These are phyloP conservation scores for Psilocybe subaeruginosa DNA, from an alignment of 768 basidiomycete species.

Conservation along the genomic window DNA sequence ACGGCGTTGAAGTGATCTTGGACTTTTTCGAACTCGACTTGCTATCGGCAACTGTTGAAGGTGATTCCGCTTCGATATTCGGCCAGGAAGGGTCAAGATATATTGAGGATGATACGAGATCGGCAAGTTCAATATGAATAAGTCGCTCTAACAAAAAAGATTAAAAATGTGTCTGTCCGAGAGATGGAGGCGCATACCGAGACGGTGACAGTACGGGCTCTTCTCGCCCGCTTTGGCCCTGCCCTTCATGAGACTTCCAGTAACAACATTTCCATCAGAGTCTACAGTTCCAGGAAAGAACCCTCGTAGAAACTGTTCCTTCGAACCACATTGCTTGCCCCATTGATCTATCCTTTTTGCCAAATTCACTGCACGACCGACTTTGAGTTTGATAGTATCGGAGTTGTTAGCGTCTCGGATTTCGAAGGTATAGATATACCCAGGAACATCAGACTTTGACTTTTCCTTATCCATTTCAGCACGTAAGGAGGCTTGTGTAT, in stretches of 20 bases:
- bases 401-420: slow-evolving; percentile 46
- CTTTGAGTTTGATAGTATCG: slow-evolving; percentile 67
- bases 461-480: slow-evolving; percentile 51
- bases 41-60: slow-evolving; percentile 23
- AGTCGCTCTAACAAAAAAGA: slow-evolving; percentile 54
- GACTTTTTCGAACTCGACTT: slow-evolving; percentile 18
- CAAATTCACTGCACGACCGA: slow-evolving; percentile 77
- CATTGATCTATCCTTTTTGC: slow-evolving; percentile 77
- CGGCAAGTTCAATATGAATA: slow-evolving; percentile 79
- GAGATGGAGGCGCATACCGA: slow-evolving; percentile 39
- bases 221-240: slow-evolving; percentile 62
- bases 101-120: slow-evolving; percentile 57
- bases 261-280: slow-evolving; percentile 33
- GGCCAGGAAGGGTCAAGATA: slow-evolving; percentile 63
- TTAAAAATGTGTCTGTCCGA: background rate
- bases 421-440: slow-evolving; percentile 85
- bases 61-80: slow-evolving; percentile 25
- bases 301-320: slow-evolving; percentile 72
- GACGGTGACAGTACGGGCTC: slow-evolving; percentile 69
- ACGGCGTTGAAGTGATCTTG: slow-evolving; percentile 26
- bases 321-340: slow-evolving; percentile 81
- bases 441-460: slow-evolving; percentile 61
- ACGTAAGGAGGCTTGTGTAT: slow-evolving; percentile 59
- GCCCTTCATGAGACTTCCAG: slow-evolving; percentile 63
- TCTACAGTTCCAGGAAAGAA: slow-evolving; percentile 66